Percentiles rank a stretch among this genome's conserved stretches.
These are phyloP conservation scores for Pythium folliculosum DNA, from an alignment of 352 stramenopile species.

Conservation along the genomic window DNA sequence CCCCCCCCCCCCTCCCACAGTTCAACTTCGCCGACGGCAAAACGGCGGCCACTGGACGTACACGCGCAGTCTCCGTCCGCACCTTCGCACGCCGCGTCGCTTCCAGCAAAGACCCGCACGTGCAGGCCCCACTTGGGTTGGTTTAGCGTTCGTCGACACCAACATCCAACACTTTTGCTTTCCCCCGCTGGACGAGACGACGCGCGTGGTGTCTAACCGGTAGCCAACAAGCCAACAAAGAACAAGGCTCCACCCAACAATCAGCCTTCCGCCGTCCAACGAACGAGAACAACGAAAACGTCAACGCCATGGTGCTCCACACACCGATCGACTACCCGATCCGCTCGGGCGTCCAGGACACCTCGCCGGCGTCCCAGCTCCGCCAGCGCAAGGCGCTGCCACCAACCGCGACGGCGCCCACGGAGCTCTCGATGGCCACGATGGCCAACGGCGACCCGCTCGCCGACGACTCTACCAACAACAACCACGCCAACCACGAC, in stretches of 20 bases:
- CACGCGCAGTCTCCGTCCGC: no score
- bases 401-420: constrained; percentile 15
- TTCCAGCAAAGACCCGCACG: not conserved
- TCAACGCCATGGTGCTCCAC: constrained; percentile 9
- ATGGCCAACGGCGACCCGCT: not conserved
- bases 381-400: constrained; percentile 29
- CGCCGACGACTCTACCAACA: constrained; percentile 8
- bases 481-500: constrained; percentile 36
- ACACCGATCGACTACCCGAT: not conserved
- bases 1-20: no score
- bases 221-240: not conserved
- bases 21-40: not conserved
- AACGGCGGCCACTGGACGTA: constrained; percentile 4
- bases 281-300: constrained; percentile 2
- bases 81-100: not conserved
- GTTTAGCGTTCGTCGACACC: not conserved
- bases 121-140: not conserved
- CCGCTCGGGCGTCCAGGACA: not conserved
- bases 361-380: not conserved
- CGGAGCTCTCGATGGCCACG: constrained; percentile 19
- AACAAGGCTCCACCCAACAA: not conserved
- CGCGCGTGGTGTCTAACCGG: no score
- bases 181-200: not conserved
- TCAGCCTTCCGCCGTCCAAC: not conserved
- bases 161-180: not conserved